Base-by-base conservation (phyloP, 1,139 yeast genomes). In the Casaregolazyma suthepensis region DNA sequence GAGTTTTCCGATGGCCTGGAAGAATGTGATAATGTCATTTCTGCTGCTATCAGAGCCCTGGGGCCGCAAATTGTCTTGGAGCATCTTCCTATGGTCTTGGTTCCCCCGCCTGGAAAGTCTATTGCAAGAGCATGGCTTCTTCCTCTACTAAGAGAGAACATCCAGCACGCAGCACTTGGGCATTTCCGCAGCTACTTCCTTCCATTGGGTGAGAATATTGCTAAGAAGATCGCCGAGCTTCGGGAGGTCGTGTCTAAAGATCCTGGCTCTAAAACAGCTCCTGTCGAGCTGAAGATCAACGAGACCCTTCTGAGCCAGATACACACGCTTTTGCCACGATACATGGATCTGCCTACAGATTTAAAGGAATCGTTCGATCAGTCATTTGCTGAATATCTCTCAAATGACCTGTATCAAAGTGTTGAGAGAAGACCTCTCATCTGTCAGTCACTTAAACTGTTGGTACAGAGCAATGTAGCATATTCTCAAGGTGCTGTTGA, bases 81-180 rank as follows among this genome's bases (percentile, higher is more conserved):
- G 51, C 74, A 80, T 7, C 76, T 93, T 46, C 99, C 99, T 9
- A 76, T 93, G 66, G 89, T 91, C 65, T 76, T 93, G 63, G 74
- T 76, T 47, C 75, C 82, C 4, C 68, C 75, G 18, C 71, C 71
- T 44, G 54, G 63, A 35, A 65, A 63, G 19, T 71, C 74, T 48
- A 79, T 86, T 20, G 96, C 96, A 50, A 81, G 98, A 69, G 97
- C 97, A 49, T 93, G 98, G 98, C 67, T 93, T 62, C 77, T 93
- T 58, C 99, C 99, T n/a, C 69, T 94, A 40, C 78, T 93, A 57
- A 85, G 98, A 71, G 97, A 91, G 63, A 83, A 87, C 64, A 87
- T 89, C 29, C 79, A 83, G 61, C 79, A 81, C 65, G 85, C 97
- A 1, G 77, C 79, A 54, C 74, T 94, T 54, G 75, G 78, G 0